These are phyloP conservation scores for Pichia gijzeniarum DNA, from an alignment of 805 yeast genomes.

Conservation along the genomic window DNA sequence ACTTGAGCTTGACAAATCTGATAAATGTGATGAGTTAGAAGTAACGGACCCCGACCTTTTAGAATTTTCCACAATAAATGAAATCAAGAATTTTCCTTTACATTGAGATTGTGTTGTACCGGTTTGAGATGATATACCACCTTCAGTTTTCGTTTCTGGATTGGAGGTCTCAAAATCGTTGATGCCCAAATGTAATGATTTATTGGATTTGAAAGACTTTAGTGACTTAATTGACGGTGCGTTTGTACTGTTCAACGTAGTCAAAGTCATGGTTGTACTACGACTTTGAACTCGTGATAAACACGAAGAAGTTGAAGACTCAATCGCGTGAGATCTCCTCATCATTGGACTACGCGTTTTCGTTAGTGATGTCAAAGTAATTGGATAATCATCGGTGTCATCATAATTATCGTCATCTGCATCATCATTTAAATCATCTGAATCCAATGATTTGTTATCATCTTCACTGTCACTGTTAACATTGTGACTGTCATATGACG, in stretches of 20 bases:
- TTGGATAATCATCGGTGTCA: slow-evolving; percentile 14
- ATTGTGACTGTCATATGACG: slow-evolving; percentile 6
- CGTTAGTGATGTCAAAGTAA: slow-evolving; percentile 6
- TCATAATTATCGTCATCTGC: slow-evolving; percentile 11
- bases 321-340: slow-evolving; percentile 1
- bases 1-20: slow-evolving; percentile 4
- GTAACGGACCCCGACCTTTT: slow-evolving; percentile 22
- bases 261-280: slow-evolving; percentile 13
- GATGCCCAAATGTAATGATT: slow-evolving; percentile 1
- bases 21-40: slow-evolving; percentile 13
- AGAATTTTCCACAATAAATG: slow-evolving; percentile 20
- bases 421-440: slow-evolving; percentile 13
- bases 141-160: neutral
- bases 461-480: slow-evolving; percentile 18
- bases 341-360: slow-evolving; percentile 6
- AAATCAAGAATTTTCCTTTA: slow-evolving; percentile 23
- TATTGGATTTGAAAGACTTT: slow-evolving; percentile 4
- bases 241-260: slow-evolving; percentile 10
- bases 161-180: neutral
- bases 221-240: slow-evolving; percentile 10
- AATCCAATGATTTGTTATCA: slow-evolving; percentile 12
- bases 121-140: slow-evolving; percentile 17
- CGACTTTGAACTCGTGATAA: slow-evolving; percentile 13
- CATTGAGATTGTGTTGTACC: slow-evolving; percentile 2
- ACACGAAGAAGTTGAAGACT: slow-evolving; percentile 13